Evolutionary conservation across 1,284 basidiomycete species (phyloP), one percentile per base, ranked within the genome.

Genomic region (Malassezia dermatis): DNA sequence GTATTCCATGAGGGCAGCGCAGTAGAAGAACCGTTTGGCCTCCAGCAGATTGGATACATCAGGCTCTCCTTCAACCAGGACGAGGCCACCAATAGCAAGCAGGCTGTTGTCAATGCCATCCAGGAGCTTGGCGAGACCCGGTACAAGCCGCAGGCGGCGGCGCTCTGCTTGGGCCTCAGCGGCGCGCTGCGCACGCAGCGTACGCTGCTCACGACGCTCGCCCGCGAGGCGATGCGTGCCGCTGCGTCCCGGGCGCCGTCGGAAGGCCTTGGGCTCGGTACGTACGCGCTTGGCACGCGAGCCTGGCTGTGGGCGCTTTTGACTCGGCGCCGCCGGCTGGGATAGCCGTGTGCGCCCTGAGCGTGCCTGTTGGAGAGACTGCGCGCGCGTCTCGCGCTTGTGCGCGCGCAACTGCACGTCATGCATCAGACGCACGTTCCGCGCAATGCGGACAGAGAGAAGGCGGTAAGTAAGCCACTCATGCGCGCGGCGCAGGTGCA

Each of bases 41-140:
- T 74, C 71, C 28, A 74, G 56, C 19, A 74, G 57, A 39, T 63
- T 66, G 28, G 67, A 67, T 2, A 71, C 62, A 41, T 74, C 70
- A 19, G 71, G 65, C 51, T 74, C 66, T 15, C 63, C 62, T 55
- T 74, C 71, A 49, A 72, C 61, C 35, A 74, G 56, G 10, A 42
- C 56, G 19, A 74, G 62, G 4, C 62, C 64, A 23, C 65, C 63
- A 48, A 73, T 66, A 2, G 63, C 63, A 15, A 59, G 52, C 26
- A 72, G 60, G 26, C 61, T 63, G 48, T 59, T 62, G 57, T 71
- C 68, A 37, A 65, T 60, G 24, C 56, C 63, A 35, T 74, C 71
- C 39, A 68, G 58, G 24, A 74, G 62, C 45, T 59, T 64, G 48
- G 67, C 65, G 7, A 74, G 55, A 28, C 67, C 66, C n/a, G 71